Evolutionary conservation across 1,284 basidiomycete genomes (phyloP).

Genomic region (Neotropicomus parvogracilis): DNA sequence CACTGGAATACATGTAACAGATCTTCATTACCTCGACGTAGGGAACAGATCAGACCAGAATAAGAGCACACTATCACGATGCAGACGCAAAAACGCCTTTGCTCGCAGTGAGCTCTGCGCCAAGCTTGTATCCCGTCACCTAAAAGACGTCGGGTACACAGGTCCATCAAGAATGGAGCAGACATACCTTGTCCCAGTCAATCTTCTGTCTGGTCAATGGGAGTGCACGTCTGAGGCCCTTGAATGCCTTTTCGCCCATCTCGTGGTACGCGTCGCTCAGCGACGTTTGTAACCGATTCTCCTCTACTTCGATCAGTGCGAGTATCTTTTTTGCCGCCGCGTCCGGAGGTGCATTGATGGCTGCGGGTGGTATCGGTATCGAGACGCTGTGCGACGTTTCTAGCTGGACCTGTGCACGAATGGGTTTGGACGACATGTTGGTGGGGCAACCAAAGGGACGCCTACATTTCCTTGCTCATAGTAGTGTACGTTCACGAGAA

Average conservation of each 20-base stretch:
- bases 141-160: conserved; percentile 27
- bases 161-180: background rate
- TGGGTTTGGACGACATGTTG: conserved; percentile 1
- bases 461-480: conserved; percentile 92
- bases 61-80: conserved; percentile 18
- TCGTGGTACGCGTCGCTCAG: conserved; percentile 79
- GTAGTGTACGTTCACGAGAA: conserved; percentile 87
- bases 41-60: background rate
- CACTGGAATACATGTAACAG: conserved; percentile 1
- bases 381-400: conserved; percentile 68
- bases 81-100: conserved; percentile 56
- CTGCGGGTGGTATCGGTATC: conserved; percentile 59
- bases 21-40: conserved; percentile 7
- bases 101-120: conserved; percentile 74
- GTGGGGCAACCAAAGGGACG: conserved; percentile 20
- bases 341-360: conserved; percentile 47
- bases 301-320: conserved; percentile 76
- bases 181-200: conserved; percentile 88
- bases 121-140: conserved; percentile 84
- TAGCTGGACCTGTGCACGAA: conserved; percentile 74
- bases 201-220: conserved; percentile 91
- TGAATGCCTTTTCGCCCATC: conserved; percentile 90
- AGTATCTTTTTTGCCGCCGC: conserved; percentile 70
- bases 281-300: conserved; percentile 72
- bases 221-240: conserved; percentile 80